A percentile compares a stretch with the other conserved stretches of the same genome.
Evolutionary conservation across 306 rosid genomes (phyloP).

Genomic region (Casuarina glauca): DNA sequence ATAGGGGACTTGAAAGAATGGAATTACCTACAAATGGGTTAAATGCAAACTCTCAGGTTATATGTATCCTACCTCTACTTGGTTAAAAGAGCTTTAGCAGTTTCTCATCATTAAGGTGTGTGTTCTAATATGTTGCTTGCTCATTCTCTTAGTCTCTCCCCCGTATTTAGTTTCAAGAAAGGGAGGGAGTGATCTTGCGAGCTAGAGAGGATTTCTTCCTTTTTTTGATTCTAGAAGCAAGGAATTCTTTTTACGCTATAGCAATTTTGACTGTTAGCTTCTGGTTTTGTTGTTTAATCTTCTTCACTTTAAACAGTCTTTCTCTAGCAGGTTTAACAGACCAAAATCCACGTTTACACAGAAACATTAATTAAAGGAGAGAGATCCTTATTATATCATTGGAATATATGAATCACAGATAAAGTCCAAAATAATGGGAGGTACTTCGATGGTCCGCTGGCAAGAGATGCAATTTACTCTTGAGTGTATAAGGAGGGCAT

Average conservation of each 20-base stretch:
- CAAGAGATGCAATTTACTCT: neutral
- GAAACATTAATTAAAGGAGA: neutral
- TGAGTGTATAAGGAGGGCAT: neutral
- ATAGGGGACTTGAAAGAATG: neutral
- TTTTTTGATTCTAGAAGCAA: neutral
- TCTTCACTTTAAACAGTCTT: neutral
- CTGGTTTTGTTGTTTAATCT: neutral
- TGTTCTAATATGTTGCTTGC: neutral
- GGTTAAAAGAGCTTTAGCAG: too few species aligned
- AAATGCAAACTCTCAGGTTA: neutral
- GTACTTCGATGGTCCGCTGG: neutral
- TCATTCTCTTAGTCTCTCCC: neutral
- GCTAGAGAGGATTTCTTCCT: neutral
- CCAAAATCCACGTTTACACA: neutral
- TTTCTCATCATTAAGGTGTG: too few species aligned
- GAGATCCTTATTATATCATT: neutral
- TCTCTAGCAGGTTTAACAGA: neutral
- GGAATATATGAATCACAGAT: neutral
- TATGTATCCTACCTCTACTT: too few species aligned
- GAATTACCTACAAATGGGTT: neutral
- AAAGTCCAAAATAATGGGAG: neutral
- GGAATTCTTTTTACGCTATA: too few species aligned
- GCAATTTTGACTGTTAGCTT: too few species aligned
- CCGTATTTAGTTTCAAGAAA: neutral
- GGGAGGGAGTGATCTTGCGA: neutral